Evolutionary conservation across 1,139 yeast species (phyloP).

Genomic region (Blastobotrys petasosporus): DNA sequence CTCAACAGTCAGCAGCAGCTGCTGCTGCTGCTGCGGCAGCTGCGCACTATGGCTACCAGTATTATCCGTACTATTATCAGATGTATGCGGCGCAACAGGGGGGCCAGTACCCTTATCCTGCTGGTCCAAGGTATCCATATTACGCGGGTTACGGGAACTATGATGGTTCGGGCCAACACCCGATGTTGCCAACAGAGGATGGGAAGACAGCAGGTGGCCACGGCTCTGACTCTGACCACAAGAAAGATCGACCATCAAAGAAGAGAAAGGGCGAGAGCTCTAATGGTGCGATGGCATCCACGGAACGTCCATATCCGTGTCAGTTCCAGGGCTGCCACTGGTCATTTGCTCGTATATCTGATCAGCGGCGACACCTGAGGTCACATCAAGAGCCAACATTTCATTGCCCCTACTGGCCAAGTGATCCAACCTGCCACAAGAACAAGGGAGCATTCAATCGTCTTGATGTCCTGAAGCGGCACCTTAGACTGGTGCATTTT

Average conservation of each 20-base stretch:
- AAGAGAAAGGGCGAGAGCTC: slow-evolving; percentile 9
- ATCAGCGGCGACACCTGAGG: slow-evolving; percentile 57
- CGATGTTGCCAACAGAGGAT: slow-evolving; percentile 5
- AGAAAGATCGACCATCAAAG: slow-evolving; percentile 11
- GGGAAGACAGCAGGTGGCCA: slow-evolving; percentile 9
- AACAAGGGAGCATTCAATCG: slow-evolving; percentile 69
- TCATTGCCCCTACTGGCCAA: slow-evolving; percentile 66
- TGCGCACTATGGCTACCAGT: slow-evolving; percentile 6
- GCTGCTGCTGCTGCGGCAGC: slow-evolving; percentile 12
- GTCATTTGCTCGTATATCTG: slow-evolving; percentile 64
- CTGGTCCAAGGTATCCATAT: not conserved
- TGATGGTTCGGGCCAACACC: not conserved
- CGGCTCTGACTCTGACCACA: slow-evolving; percentile 7
- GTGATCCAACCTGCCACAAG: slow-evolving; percentile 63
- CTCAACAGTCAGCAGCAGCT: slow-evolving; percentile 8
- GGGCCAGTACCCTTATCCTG: not conserved
- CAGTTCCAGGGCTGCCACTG: slow-evolving; percentile 51
- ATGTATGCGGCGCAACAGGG: slow-evolving; percentile 1
- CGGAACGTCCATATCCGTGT: slow-evolving; percentile 47
- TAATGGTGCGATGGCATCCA: slow-evolving; percentile 15
- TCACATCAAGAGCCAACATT: slow-evolving; percentile 60
- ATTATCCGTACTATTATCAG: slow-evolving; percentile 10
- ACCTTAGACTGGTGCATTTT: slow-evolving; percentile 59
- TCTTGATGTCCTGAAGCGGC: slow-evolving; percentile 64
- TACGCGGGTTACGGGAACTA: not conserved